These are phyloP conservation scores for Dothistroma pini DNA, from an alignment of 2,329 filamentous ascomycete species.

Conservation along the genomic window DNA sequence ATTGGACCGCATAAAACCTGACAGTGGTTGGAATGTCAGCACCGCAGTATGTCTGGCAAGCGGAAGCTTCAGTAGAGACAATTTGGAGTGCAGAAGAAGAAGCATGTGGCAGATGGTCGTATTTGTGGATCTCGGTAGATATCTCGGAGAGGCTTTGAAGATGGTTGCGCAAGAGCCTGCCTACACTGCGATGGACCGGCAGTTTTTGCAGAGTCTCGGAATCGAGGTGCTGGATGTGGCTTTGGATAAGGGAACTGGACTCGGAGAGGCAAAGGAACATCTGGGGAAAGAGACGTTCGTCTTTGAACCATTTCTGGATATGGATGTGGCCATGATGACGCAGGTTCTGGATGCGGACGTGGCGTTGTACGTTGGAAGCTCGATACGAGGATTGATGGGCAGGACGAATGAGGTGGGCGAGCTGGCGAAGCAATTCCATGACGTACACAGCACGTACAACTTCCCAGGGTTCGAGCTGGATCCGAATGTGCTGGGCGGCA, in stretches of 20 bases:
- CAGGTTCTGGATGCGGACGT: conserved; percentile 17
- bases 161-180: conserved; percentile 31
- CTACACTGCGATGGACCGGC: conserved; percentile 28
- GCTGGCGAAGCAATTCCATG: conserved; percentile 16
- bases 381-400: conserved; percentile 15
- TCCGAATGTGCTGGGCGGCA: conserved; percentile 29
- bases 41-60: conserved; percentile 32
- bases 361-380: conserved; percentile 26
- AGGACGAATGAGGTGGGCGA: conserved; percentile 10
- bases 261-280: conserved; percentile 16
- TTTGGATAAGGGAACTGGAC: conserved; percentile 8
- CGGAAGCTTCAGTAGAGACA: conserved; percentile 33
- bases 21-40: conserved; percentile 23
- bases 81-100: conserved; percentile 27
- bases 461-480: conserved; percentile 31
- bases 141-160: conserved; percentile 6
- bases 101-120: conserved; percentile 33
- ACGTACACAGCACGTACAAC: conserved; percentile 11
- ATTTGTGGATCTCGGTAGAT: conserved; percentile 27
- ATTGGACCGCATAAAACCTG: conserved; percentile 20
- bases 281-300: conserved; percentile 19
- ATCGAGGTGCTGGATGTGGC: conserved; percentile 18
- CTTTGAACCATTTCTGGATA: conserved; percentile 30
- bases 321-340: conserved; percentile 17
- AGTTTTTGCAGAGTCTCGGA: conserved; percentile 25